A percentile compares a stretch with the other conserved stretches of the same genome.
Evolutionary conservation across 805 yeast species (phyloP).

Genomic region (Wickerhamiella alocasiicola): DNA sequence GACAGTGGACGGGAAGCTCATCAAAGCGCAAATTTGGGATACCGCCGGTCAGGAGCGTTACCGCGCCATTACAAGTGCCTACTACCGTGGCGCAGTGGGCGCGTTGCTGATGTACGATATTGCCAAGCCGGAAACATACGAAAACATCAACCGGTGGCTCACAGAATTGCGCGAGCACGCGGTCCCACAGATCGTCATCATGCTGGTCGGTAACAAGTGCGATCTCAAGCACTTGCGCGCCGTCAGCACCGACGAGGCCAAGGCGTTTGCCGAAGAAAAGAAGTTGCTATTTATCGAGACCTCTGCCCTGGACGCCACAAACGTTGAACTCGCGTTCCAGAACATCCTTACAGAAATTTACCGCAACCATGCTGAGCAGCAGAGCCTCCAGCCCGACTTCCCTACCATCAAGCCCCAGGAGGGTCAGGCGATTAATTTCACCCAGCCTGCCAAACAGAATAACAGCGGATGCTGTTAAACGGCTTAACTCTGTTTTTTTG

Average conservation of each 20-base stretch:
- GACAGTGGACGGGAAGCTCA: slow-evolving; percentile 88
- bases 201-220: slow-evolving; percentile 93
- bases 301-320: slow-evolving; percentile 84
- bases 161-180: slow-evolving; percentile 94
- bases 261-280: slow-evolving; percentile 71
- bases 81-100: slow-evolving; percentile 96
- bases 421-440: slow-evolving; percentile 85
- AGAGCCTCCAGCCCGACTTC: slow-evolving; percentile 66
- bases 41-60: slow-evolving; percentile 99
- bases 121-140: slow-evolving; percentile 83
- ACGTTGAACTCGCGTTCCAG: slow-evolving; percentile 89
- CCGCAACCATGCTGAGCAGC: slow-evolving; percentile 90
- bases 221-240: slow-evolving; percentile 90
- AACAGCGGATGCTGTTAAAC: slow-evolving; percentile 55
- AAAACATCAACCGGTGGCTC: slow-evolving; percentile 83
- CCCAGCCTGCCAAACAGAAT: slow-evolving; percentile 81
- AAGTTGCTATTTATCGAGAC: slow-evolving; percentile 90
- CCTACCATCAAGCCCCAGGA: slow-evolving; percentile 53
- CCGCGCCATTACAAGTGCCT: slow-evolving; percentile 94
- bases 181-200: slow-evolving; percentile 90
- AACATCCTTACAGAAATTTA: slow-evolving; percentile 86
- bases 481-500: too few species aligned
- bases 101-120: slow-evolving; percentile 93
- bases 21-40: slow-evolving; percentile 97
- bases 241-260: slow-evolving; percentile 96